A percentile compares a stretch with the other conserved stretches of the same genome.
Evolutionary conservation across 2,329 filamentous ascomycete genomes (phyloP).

Genomic region (Fusarium pseudocircinatum): DNA sequence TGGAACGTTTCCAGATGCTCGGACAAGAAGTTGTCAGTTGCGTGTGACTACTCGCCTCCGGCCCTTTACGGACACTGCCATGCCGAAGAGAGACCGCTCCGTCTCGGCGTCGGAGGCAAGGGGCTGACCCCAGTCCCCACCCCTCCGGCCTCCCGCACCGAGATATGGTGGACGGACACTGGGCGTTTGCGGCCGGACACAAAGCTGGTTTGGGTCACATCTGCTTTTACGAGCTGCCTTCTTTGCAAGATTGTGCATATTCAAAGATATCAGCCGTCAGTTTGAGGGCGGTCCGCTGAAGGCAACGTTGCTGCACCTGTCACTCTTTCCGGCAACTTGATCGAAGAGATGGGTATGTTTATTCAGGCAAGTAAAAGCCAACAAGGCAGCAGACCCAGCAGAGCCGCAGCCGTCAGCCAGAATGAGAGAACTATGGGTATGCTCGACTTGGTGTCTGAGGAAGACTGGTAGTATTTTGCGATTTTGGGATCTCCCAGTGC

Average conservation of each 20-base stretch:
- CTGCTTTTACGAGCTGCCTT: conserved; percentile 1
- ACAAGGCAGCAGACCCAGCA: conserved; percentile 28
- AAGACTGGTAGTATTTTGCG: conserved; percentile 41
- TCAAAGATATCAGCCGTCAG: neutral
- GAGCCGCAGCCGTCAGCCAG: conserved; percentile 27
- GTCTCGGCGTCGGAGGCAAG: conserved; percentile 28
- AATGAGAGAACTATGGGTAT: conserved; percentile 23
- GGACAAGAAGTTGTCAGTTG: conserved; percentile 23
- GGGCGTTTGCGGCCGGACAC: conserved; percentile 15
- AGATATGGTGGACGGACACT: conserved; percentile 28
- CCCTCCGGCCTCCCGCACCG: conserved; percentile 27
- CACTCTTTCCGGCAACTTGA: neutral
- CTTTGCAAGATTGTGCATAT: neutral
- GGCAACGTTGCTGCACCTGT: conserved; percentile 1
- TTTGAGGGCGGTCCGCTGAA: neutral
- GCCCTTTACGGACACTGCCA: conserved; percentile 27
- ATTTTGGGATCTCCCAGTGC: conserved; percentile 44
- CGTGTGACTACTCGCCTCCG: conserved; percentile 29
- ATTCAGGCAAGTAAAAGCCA: conserved; percentile 30
- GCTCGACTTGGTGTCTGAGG: conserved; percentile 7
- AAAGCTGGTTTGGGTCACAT: conserved; percentile 8
- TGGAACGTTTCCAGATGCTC: conserved; percentile 40
- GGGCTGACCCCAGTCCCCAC: conserved; percentile 1
- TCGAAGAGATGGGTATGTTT: neutral
- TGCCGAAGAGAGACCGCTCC: conserved; percentile 33